Base-by-base conservation (phyloP, 192 early-diverging fungal genomes). In the Backusella mclennaniae region DNA sequence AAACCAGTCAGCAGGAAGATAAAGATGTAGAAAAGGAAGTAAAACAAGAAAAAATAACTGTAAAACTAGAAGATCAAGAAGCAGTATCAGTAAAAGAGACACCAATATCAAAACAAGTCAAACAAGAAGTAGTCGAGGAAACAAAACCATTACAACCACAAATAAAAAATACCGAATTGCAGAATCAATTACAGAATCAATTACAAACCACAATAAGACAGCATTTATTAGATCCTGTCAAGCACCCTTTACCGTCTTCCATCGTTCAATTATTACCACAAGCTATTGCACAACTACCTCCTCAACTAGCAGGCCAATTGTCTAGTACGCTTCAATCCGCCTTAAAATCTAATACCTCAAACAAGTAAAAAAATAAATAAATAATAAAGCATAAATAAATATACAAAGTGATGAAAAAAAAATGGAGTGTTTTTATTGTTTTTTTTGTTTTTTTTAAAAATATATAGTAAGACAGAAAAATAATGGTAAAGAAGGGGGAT, bases 181-280 rank as follows among this genome's bases (percentile, higher is more conserved):
- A 73, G 31, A 73, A 49, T 33, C 75, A 80, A 31, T 35, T 80
- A 35, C 79, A 76, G 67, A 44, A 73, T 15, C 79, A 80, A 39
- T 38, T 80, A 44, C 79, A 80, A 76, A 72, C 67, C 35, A 80
- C 79, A 66, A 80, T 80, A 42, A 75, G 79, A 46, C 79, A 80
- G 29, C 74, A 80, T 21, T 56, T 80, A 35, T 52, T 76, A 1
- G 74, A 80, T 68, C 79, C 79, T 41, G 66, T 76, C n/a, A 59
- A 56, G 3, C 35, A 76, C 44, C 79, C 79, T 19, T 39, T 80
- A 23, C 79, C 79, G 4, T 71, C 79, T 3, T 80, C 79, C 5
- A 80, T 80, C 17, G 67, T 75, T 5, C 74, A 80, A 19, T 66
- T 80, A n/a, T 39, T 80, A 36, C 79, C 79, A 5, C 75, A 80